Percentiles rank a stretch among this genome's conserved stretches.
These are phyloP conservation scores for Oligophagozyma castellii DNA, from an alignment of 1,139 yeast genomes.

Conservation along the genomic window DNA sequence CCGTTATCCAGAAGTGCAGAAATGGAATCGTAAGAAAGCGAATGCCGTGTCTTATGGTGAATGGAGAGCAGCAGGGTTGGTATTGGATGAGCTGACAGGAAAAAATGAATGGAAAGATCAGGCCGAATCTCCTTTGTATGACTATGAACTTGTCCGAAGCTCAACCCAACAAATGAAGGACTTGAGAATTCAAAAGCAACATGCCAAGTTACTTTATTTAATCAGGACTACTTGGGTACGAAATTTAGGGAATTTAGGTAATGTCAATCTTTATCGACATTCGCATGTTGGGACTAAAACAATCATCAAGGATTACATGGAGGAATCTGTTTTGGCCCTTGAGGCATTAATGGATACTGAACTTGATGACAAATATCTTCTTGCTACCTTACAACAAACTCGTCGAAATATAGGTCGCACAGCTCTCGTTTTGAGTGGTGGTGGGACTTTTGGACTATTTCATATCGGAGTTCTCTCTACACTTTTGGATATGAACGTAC, in stretches of 20 bases:
- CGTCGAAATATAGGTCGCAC: slow-evolving; percentile 87
- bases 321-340: slow-evolving; percentile 59
- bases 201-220: slow-evolving; percentile 48
- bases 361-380: slow-evolving; percentile 51
- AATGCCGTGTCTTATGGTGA: slow-evolving; percentile 51
- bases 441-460: slow-evolving; percentile 84
- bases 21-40: slow-evolving; percentile 28
- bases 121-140: slow-evolving; percentile 53
- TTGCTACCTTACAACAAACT: slow-evolving; percentile 76
- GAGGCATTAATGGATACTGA: slow-evolving; percentile 32
- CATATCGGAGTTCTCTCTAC: slow-evolving; percentile 88
- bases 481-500: slow-evolving; percentile 52
- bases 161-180: slow-evolving; percentile 44
- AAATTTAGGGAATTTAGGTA: slow-evolving; percentile 81
- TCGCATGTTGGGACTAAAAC: slow-evolving; percentile 77
- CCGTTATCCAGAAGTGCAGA: too few species aligned
- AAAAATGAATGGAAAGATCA: slow-evolving; percentile 54
- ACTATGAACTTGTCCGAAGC: slow-evolving; percentile 44
- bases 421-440: slow-evolving; percentile 86
- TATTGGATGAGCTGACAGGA: slow-evolving; percentile 50
- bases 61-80: slow-evolving; percentile 54
- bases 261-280: slow-evolving; percentile 60
- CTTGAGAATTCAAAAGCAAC: slow-evolving; percentile 48
- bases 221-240: slow-evolving; percentile 78
- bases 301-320: slow-evolving; percentile 68